Evolutionary conservation across 345 rosid species (phyloP).

Genomic region (Salix koriyanagi): DNA sequence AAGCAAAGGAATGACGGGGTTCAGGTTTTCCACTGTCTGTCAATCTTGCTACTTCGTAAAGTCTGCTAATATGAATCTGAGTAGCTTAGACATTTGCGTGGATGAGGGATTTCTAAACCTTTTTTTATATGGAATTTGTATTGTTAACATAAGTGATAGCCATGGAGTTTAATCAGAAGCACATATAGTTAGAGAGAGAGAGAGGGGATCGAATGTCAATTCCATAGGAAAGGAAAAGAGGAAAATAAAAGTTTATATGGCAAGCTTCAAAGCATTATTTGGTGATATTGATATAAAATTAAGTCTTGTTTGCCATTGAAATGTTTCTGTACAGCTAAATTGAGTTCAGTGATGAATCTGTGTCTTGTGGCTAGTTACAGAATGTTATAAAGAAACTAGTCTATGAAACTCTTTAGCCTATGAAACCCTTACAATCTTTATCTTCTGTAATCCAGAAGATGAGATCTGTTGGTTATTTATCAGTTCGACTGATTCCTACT

Average conservation of each 20-base stretch:
- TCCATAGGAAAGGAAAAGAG: neutral
- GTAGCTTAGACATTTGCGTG: neutral
- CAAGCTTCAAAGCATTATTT: neutral
- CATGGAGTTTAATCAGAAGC: neutral
- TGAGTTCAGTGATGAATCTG: neutral
- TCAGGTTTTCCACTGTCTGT: conserved; percentile 48
- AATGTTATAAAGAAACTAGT: neutral
- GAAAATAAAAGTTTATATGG: neutral
- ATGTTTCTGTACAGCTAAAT: neutral
- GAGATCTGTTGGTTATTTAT: conserved; percentile 4
- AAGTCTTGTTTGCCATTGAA: neutral
- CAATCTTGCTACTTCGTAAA: neutral
- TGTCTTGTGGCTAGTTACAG: neutral
- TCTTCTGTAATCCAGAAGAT: conserved; percentile 6
- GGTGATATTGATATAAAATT: neutral
- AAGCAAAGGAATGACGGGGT: conserved; percentile 94
- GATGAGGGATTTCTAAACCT: neutral
- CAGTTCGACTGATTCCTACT: neutral
- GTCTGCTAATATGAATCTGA: neutral
- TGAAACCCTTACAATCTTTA: conserved; percentile 1
- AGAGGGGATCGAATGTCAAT: neutral
- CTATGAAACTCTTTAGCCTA: neutral
- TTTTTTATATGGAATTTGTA: neutral
- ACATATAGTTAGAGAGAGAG: neutral
- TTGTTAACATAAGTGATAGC: neutral